phyloP scores from a whole-genome alignment of 148 eudicot species.

The Oxyria digyna region DNA sequence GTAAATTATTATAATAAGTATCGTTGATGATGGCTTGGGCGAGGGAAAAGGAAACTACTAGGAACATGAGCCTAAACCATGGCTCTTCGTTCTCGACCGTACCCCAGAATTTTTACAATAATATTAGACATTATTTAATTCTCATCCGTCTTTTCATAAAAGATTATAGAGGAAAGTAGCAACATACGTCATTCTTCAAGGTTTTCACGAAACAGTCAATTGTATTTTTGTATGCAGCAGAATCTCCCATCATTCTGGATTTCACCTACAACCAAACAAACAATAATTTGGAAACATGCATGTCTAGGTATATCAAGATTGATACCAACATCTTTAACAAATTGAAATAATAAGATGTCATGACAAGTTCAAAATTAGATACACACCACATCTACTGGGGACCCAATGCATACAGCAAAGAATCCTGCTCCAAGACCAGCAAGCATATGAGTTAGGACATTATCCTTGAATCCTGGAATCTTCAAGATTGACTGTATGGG shows the following conservation, averaged over 20 bases:
- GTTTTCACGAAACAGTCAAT: constrained; percentile 85
- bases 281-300: background rate
- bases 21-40: background rate
- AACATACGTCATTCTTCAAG: constrained; percentile 80
- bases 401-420: constrained; percentile 94
- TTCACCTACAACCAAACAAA: constrained; percentile 53
- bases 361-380: background rate
- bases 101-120: background rate
- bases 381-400: constrained; percentile 96
- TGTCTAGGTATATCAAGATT: too few species aligned
- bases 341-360: background rate
- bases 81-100: background rate
- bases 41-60: too few species aligned
- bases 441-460: constrained; percentile 71
- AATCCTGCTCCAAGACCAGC: constrained; percentile 96
- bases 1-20: background rate
- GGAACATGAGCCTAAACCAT: background rate
- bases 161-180: background rate
- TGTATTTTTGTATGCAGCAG: constrained; percentile 73
- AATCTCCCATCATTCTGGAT: constrained; percentile 99
- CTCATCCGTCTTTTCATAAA: background rate
- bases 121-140: background rate
- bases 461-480: constrained; percentile 92
- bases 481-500: constrained; percentile 63
- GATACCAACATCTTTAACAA: background rate